These are phyloP conservation scores for Edaphochlamys debaryana DNA, from an alignment of 139 green algal genomes.

Conservation along the genomic window DNA sequence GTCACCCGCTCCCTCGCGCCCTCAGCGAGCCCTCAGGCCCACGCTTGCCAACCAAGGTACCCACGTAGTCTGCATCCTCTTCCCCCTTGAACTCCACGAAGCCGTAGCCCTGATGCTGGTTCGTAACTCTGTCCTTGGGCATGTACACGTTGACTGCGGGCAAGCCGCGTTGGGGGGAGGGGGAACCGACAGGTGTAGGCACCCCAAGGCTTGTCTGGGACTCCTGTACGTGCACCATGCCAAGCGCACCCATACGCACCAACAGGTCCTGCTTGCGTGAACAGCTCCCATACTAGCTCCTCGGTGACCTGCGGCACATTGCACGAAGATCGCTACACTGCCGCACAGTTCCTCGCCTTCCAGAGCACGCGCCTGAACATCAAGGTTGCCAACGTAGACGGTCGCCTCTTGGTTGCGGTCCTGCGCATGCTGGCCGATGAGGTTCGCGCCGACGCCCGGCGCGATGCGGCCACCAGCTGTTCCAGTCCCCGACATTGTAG, in stretches of 20 bases:
- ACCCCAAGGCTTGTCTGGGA: too few species aligned
- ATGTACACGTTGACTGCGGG: conserved; percentile 96
- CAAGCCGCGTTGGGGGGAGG: too few species aligned
- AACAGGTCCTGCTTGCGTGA: conserved; percentile 95
- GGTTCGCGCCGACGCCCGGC: conserved; percentile 89
- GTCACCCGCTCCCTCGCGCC: too few species aligned
- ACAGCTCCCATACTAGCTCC: conserved; percentile 98
- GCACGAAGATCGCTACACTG: too few species aligned
- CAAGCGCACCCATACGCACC: conserved; percentile 58
- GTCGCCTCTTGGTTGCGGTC: conserved; percentile 96
- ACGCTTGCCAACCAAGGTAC: too few species aligned
- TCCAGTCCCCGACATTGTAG: conserved; percentile 40
- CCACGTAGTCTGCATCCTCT: conserved; percentile 96
- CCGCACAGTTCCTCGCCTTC: too few species aligned
- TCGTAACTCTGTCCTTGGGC: conserved; percentile 97
- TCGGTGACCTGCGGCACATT: conserved; percentile 91
- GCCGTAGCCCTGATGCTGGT: conserved; percentile 95
- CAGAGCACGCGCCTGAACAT: conserved; percentile 80
- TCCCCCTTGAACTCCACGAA: conserved; percentile 97
- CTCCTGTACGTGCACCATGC: too few species aligned
- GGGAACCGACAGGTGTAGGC: too few species aligned
- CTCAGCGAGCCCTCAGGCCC: too few species aligned
- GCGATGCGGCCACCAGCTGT: conserved; percentile 90
- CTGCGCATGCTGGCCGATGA: conserved; percentile 92
- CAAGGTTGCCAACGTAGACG: conserved; percentile 95